phyloP scores from a whole-genome alignment of 2,329 filamentous ascomycete genomes.

The Pseudocercospora macadamiae region DNA sequence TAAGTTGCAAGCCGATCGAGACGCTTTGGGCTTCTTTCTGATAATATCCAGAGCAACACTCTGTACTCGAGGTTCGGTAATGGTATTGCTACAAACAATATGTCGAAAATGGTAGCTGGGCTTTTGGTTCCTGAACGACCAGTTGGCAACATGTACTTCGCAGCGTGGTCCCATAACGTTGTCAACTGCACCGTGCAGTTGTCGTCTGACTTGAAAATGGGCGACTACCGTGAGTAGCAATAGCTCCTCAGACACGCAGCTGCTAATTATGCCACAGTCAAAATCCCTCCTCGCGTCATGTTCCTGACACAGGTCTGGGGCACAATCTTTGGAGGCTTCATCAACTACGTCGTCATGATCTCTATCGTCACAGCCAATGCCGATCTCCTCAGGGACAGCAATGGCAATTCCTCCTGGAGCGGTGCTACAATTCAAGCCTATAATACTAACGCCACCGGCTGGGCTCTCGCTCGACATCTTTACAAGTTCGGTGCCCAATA shows the following conservation, averaged over 20 bases:
- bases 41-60: conserved; percentile 45
- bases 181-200: conserved; percentile 56
- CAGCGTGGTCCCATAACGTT: conserved; percentile 62
- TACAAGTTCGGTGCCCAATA: conserved; percentile 48
- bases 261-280: conserved; percentile 33
- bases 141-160: conserved; percentile 62
- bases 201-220: conserved; percentile 60
- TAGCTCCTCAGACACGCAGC: neutral
- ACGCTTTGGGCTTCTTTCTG: neutral
- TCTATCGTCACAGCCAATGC: conserved; percentile 55
- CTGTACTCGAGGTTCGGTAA: conserved; percentile 49
- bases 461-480: conserved; percentile 57
- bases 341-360: conserved; percentile 57
- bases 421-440: conserved; percentile 54
- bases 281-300: conserved; percentile 59
- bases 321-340: conserved; percentile 53
- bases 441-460: conserved; percentile 43
- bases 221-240: conserved; percentile 55
- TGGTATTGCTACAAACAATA: conserved; percentile 61
- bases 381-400: conserved; percentile 49
- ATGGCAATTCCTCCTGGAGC: conserved; percentile 58
- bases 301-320: conserved; percentile 61
- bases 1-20: conserved; percentile 11
- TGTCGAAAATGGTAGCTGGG: conserved; percentile 62
- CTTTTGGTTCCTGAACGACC: conserved; percentile 55